Conservation (phyloP, 495 filamentous ascomycete species). For the Talaromyces nanjingensis region DNA sequence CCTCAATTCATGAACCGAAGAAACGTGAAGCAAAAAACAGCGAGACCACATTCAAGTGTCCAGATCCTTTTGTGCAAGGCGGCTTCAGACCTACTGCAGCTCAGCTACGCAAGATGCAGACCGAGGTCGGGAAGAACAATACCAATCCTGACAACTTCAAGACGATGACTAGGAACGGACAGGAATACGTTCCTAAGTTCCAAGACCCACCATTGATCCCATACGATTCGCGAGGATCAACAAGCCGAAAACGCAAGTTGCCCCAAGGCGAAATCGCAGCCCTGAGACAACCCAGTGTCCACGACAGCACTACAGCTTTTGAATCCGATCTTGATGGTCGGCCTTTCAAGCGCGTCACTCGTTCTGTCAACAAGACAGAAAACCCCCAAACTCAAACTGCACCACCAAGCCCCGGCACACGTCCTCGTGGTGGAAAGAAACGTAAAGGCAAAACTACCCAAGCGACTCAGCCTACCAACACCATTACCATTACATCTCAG, state of each 20-base stretch:
- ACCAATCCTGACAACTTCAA: constrained; percentile 36
- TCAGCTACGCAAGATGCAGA: constrained; percentile 31
- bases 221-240: constrained; percentile 42
- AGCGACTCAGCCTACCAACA: background rate
- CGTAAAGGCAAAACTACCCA: background rate
- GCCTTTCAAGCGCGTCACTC: constrained; percentile 28
- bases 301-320: constrained; percentile 18
- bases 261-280: constrained; percentile 29
- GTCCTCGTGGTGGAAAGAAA: constrained; percentile 7
- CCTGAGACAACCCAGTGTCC: constrained; percentile 24
- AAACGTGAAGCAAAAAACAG: constrained; percentile 19
- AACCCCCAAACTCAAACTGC: constrained; percentile 15
- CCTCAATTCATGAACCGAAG: constrained; percentile 9
- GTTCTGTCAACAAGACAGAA: constrained; percentile 26
- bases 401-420: constrained; percentile 9
- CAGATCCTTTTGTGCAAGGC: constrained; percentile 36
- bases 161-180: constrained; percentile 23
- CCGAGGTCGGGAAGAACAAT: constrained; percentile 25
- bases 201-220: constrained; percentile 46
- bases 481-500: background rate
- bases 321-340: constrained; percentile 21
- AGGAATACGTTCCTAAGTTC: constrained; percentile 29
- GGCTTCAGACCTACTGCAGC: constrained; percentile 39
- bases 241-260: constrained; percentile 39
- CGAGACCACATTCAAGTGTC: constrained; percentile 11